phyloP scores from a whole-genome alignment of 23 red algal genomes.

The Gracilaria gracilis region DNA sequence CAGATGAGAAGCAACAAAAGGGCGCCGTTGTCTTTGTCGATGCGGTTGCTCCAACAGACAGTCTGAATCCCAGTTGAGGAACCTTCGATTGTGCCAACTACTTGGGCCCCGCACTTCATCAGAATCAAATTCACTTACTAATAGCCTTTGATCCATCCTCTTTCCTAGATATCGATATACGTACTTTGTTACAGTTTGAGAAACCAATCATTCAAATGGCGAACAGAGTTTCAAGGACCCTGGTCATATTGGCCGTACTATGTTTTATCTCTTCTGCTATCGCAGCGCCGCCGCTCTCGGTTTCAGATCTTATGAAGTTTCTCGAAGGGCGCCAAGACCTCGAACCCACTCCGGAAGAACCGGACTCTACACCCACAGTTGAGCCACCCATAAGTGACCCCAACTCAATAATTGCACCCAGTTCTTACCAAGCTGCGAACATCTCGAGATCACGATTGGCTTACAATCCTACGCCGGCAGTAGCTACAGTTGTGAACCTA shows the following conservation, averaged over 20 bases:
- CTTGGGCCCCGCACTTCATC: too few relatives aligned
- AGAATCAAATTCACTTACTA: too few relatives aligned
- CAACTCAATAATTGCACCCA: background rate
- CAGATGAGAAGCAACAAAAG: too few relatives aligned
- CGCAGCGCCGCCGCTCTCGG: background rate
- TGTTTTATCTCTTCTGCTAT: background rate
- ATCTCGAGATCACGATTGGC: constrained; percentile 24
- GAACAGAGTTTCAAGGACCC: background rate
- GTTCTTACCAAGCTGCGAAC: background rate
- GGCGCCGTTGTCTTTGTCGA: too few relatives aligned
- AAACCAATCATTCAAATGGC: background rate
- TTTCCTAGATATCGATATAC: too few relatives aligned
- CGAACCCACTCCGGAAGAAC: background rate
- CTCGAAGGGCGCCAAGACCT: background rate
- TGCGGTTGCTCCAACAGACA: too few relatives aligned
- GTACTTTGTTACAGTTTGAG: background rate
- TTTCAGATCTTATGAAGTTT: background rate
- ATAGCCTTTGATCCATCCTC: too few relatives aligned
- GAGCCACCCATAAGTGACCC: background rate
- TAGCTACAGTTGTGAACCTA: background rate
- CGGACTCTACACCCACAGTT: background rate
- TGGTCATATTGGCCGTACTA: background rate
- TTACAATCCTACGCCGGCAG: background rate
- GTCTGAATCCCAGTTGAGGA: too few relatives aligned
- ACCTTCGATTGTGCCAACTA: too few relatives aligned